Evolutionary conservation across 495 filamentous ascomycete genomes (phyloP), one percentile per base, ranked within the genome.

Genomic region (Platismatia glauca): DNA sequence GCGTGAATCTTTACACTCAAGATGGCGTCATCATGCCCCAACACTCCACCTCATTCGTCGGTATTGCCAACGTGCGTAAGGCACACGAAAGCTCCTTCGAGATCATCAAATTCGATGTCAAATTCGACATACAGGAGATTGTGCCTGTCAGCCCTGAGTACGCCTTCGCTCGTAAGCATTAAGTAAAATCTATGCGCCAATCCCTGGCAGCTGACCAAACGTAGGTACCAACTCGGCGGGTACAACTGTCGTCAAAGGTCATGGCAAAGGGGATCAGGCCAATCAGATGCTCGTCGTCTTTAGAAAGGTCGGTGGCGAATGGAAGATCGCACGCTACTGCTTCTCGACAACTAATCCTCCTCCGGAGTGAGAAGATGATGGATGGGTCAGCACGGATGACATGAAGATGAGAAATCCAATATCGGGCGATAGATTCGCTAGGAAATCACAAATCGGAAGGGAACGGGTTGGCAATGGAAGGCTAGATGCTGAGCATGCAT

Each of bases 281-380:
- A 64, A 64, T 57, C 63, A 64, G 52, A 56, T 60, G 13, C 38
- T 64, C n/a, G 60, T 60, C 48, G 29, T 64, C n/a, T 50, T 61
- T n/a, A 50, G 53, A 8, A 57, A 56, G 33, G 38, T 57, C 33
- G 31, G 53, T 46, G 58, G 63, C 58, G 58, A 60, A 57, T 64
- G 58, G 58, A 64, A 60, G 41, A 64, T 64, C 58, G 63, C 63
- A 22, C 57, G 63, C n/a, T 64, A 64, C 46, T 64, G 63, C 58
- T 64, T 61, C 58, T 60, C 50, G 16, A 64, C 50, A 24, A 57
- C 58, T 1, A 64, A 56, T 58, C 63, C 63, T 37, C 37, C 63
- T 46, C 48, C 48, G 1, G n/a, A 38, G 15, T 53, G n/a, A 22
- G 20, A 22, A 34, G 18, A 34, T 12, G 29, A 7, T 6, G 18